Evolutionary conservation across 2,329 filamentous ascomycete genomes (phyloP).

Genomic region (Periconia digitata): DNA sequence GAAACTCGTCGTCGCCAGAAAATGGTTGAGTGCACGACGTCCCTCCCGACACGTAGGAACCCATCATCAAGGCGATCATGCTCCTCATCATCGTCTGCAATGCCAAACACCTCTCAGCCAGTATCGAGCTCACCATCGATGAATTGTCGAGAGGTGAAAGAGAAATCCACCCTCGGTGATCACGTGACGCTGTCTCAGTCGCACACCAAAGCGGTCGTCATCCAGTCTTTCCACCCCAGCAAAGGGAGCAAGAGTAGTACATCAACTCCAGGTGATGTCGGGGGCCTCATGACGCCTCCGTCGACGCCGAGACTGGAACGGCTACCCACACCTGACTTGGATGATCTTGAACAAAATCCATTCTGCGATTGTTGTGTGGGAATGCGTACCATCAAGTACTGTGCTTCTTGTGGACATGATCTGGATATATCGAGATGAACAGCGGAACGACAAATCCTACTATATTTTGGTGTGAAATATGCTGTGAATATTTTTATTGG

Average conservation of each 20-base stretch:
- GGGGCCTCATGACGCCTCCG: constrained; percentile 19
- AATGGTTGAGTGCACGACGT: background rate
- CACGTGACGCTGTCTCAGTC: constrained; percentile 5
- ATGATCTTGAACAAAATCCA: constrained; percentile 22
- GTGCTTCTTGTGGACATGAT: constrained; percentile 18
- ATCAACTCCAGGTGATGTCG: background rate
- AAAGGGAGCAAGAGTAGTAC: constrained; percentile 1
- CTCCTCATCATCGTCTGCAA: background rate
- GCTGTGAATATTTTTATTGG: too few relatives aligned
- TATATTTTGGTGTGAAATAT: too few relatives aligned
- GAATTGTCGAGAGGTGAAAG: background rate
- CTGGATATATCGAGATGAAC: background rate
- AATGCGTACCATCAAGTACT: constrained; percentile 16
- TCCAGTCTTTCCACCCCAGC: constrained; percentile 12
- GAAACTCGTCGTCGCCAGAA: constrained; percentile 27
- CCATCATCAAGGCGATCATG: background rate
- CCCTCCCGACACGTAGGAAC: background rate
- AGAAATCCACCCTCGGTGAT: background rate
- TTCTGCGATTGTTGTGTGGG: constrained; percentile 38
- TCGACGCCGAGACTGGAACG: constrained; percentile 32
- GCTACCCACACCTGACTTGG: constrained; percentile 38
- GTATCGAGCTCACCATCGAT: background rate
- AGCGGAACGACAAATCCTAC: too few relatives aligned
- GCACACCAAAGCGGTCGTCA: constrained; percentile 19
- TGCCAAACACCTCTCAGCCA: background rate